phyloP scores from a whole-genome alignment of 495 filamentous ascomycete genomes.

The Aspergillus cavernicola region DNA sequence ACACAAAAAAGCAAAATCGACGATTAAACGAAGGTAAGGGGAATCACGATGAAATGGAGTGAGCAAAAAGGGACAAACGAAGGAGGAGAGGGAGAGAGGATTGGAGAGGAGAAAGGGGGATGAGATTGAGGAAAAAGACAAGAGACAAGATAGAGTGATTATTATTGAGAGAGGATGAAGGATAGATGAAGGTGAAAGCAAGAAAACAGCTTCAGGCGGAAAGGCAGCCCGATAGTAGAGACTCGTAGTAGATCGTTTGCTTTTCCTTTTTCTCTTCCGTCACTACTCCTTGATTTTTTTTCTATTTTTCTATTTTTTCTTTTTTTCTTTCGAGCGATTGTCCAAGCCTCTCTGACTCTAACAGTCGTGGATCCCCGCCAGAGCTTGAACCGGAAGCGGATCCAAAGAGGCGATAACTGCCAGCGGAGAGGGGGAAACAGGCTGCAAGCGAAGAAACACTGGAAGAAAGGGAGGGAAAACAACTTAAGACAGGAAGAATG shows the following conservation, averaged over 20 bases:
- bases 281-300: constrained; percentile 2
- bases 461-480: not conserved
- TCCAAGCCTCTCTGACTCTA: constrained; percentile 27
- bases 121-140: constrained; percentile 24
- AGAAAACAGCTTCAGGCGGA: constrained; percentile 20
- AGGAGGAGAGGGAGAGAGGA: constrained; percentile 28
- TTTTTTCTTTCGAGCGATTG: constrained; percentile 13
- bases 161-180: constrained; percentile 24
- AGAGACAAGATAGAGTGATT: constrained; percentile 9
- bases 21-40: constrained; percentile 28
- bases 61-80: constrained; percentile 22
- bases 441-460: constrained; percentile 22
- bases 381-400: constrained; percentile 41
- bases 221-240: constrained; percentile 19
- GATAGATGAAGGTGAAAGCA: constrained; percentile 19
- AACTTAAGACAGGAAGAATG: no score
- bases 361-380: constrained; percentile 40
- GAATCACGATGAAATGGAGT: constrained; percentile 20
- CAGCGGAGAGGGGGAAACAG: constrained; percentile 14
- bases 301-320: constrained; percentile 18
- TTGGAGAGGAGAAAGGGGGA: constrained; percentile 19
- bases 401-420: constrained; percentile 22
- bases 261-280: constrained; percentile 9
- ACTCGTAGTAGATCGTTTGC: constrained; percentile 16
- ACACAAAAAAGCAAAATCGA: constrained; percentile 23